Evolutionary conservation across 352 stramenopile genomes (phyloP), one percentile per base, ranked within the genome.

Genomic region (Thalassiosira mediterranea): DNA sequence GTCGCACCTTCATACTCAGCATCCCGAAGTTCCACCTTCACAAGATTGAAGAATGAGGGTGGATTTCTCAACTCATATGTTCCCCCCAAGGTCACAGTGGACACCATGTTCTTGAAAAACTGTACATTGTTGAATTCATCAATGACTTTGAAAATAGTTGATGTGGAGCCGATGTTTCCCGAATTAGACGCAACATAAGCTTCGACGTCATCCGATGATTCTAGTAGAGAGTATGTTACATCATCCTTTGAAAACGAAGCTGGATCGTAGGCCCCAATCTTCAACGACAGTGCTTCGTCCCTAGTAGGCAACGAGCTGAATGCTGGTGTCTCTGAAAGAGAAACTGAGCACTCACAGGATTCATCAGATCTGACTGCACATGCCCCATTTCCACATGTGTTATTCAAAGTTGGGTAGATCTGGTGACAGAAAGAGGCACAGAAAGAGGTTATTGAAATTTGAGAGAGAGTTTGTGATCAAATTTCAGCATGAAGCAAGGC

Each of bases 91-190:
- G 3, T 34, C 2, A 79, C 42, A 21, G 28, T 34, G 25, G 21
- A 59, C 0, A 56, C 59, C 32, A 76, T 49, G 48, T 91, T 91
- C 32, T 87, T 88, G 38, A 85, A 31, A 17, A 75, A 86, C 10
- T 53, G 31, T 19, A 34, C 66, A 32, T 77, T 56, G 5, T 80
- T 73, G 58, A 63, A 79, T 61, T 83, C 65, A 62, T 90, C 59
- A 37, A 46, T 61, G 3, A 90, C 66, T 46, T 86, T 74, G 46
- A 90, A 90, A n/a, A 85, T 76, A 1, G 77, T 81, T 19, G 53
- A 73, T 5, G 59, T 76, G 19, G 63, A 25, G 15, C 47, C 58
- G 8, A 72, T 72, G 8, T 60, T 54, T 8, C 15, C 37, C 4
- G 57, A 59, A 49, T 76, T 51, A 67, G 65, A 70, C 11, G 46